Conservation (phyloP, 441 rosid species). For the Adansonia gregorii region DNA sequence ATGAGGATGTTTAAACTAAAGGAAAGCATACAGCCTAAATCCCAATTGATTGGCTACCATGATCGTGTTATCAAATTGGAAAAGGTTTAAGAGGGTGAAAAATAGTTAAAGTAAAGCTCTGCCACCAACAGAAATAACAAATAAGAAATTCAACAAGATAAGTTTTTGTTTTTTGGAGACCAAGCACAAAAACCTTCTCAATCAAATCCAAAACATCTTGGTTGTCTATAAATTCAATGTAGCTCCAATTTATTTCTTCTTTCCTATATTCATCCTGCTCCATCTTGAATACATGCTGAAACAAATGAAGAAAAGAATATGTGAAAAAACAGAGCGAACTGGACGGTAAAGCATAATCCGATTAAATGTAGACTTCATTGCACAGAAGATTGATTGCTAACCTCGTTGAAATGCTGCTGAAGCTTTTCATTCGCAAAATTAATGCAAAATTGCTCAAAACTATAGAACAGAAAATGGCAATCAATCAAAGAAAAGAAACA, state of each 20-base stretch:
- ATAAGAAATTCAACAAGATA: slow-evolving; percentile 10
- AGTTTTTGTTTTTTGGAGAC: slow-evolving; percentile 21
- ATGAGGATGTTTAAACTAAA: not conserved
- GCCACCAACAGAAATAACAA: not conserved
- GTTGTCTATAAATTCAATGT: slow-evolving; percentile 93
- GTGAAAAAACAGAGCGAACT: slow-evolving; percentile 9
- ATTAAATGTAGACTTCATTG: not conserved
- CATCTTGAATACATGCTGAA: slow-evolving; percentile 99
- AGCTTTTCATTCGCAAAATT: slow-evolving; percentile 98
- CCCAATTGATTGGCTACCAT: slow-evolving; percentile 14
- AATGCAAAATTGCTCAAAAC: slow-evolving; percentile 98
- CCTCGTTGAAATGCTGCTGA: slow-evolving; percentile 99
- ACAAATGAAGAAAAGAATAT: slow-evolving; percentile 30
- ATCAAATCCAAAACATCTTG: slow-evolving; percentile 96
- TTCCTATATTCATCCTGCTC: slow-evolving; percentile 96
- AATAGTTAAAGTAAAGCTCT: slow-evolving; percentile 20
- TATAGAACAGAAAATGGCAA: slow-evolving; percentile 42
- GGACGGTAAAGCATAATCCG: slow-evolving; percentile 18
- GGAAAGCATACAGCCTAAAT: not conserved
- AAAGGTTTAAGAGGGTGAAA: slow-evolving; percentile 11
- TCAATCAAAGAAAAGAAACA: slow-evolving; percentile 25
- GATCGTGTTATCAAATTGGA: slow-evolving; percentile 17
- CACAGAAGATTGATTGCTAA: slow-evolving; percentile 27
- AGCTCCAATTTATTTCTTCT: slow-evolving; percentile 98
- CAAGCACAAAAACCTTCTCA: slow-evolving; percentile 70